phyloP scores from a whole-genome alignment of 306 rosid species.

The Delonix regia region DNA sequence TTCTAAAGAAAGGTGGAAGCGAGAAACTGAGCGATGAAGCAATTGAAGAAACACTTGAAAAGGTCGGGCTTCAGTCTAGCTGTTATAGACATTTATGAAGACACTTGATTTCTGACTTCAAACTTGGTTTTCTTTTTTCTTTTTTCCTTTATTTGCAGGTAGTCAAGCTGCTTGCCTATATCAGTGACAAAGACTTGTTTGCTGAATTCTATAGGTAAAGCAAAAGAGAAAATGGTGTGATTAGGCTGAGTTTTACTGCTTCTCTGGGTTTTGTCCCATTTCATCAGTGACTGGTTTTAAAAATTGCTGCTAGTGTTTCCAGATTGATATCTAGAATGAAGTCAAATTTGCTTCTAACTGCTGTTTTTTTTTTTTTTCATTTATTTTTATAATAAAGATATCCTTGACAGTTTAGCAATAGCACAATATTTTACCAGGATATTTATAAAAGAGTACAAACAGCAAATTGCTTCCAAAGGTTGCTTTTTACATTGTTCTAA shows the following conservation, averaged over 20 bases:
- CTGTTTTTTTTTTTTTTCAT: neutral
- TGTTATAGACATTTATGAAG: constrained; percentile 10
- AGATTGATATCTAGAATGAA: constrained; percentile 11
- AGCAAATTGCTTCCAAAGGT: neutral
- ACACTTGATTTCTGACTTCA: constrained; percentile 6
- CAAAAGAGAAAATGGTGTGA: constrained; percentile 23
- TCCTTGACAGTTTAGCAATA: neutral
- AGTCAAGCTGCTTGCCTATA: constrained; percentile 27
- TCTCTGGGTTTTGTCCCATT: neutral
- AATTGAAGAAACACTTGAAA: constrained; percentile 91
- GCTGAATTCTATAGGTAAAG: constrained; percentile 77
- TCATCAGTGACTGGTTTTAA: neutral
- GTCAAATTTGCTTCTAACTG: neutral
- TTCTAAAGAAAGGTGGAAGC: constrained; percentile 95
- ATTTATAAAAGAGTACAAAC: neutral
- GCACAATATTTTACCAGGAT: neutral
- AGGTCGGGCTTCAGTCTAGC: constrained; percentile 54
- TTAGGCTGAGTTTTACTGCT: neutral
- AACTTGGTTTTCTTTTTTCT: neutral
- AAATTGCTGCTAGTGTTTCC: neutral
- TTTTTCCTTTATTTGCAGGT: neutral
- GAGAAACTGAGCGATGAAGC: constrained; percentile 96
- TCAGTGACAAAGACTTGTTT: constrained; percentile 11
- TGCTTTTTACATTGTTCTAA: neutral
- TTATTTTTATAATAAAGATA: neutral